Conservation (phyloP, 768 basidiomycete species). For the Suillus placidus region DNA sequence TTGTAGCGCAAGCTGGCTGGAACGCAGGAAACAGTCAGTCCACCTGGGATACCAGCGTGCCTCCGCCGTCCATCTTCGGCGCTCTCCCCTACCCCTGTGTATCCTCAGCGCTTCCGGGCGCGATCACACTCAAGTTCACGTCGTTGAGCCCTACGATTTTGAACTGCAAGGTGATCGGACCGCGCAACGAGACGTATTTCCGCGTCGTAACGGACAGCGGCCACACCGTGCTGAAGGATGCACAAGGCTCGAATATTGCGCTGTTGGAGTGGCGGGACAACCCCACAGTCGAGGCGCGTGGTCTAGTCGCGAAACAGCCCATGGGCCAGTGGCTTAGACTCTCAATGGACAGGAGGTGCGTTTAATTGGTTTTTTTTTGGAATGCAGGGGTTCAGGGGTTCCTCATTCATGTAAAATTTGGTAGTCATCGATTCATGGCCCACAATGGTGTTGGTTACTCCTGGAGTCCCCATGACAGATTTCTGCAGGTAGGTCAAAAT, state of each 20-base stretch:
- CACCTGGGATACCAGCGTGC: slow-evolving; percentile 15
- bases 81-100: slow-evolving; percentile 58
- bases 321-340: slow-evolving; percentile 58
- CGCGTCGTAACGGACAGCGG: slow-evolving; percentile 54
- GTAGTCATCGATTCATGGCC: slow-evolving; percentile 52
- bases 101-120: slow-evolving; percentile 35
- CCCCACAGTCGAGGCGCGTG: slow-evolving; percentile 55
- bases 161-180: slow-evolving; percentile 56
- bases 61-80: slow-evolving; percentile 60
- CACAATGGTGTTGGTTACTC: slow-evolving; percentile 51
- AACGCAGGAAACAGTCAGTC: slow-evolving; percentile 19
- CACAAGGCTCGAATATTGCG: slow-evolving; percentile 48
- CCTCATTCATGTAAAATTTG: neutral
- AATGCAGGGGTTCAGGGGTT: neutral
- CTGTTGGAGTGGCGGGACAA: slow-evolving; percentile 59
- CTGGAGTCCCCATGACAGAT: slow-evolving; percentile 58
- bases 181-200: slow-evolving; percentile 51
- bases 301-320: slow-evolving; percentile 49
- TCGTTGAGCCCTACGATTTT: slow-evolving; percentile 53
- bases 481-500: slow-evolving; percentile 51
- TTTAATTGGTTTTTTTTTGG: slow-evolving; percentile 11
- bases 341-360: slow-evolving; percentile 49
- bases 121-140: slow-evolving; percentile 52
- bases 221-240: slow-evolving; percentile 56
- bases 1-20: slow-evolving; percentile 29